phyloP scores from a whole-genome alignment of 169 alveolate genomes.

The Plasmodium vinckei region DNA sequence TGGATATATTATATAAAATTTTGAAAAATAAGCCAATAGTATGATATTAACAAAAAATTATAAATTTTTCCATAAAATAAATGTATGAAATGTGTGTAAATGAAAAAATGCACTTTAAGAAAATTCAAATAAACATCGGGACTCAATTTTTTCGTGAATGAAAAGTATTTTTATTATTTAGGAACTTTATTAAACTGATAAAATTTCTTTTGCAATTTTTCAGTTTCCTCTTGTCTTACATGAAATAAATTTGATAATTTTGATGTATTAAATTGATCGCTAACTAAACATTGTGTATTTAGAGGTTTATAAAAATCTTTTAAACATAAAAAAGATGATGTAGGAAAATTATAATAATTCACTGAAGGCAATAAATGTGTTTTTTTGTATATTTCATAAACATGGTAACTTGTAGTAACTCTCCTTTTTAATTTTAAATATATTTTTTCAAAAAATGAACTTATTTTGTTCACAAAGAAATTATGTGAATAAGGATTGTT shows the following conservation, averaged over 20 bases:
- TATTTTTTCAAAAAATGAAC: constrained; percentile 11
- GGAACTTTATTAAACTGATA: constrained; percentile 75
- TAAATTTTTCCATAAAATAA: too few species aligned
- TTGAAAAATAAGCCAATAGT: too few species aligned
- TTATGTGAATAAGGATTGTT: not conserved
- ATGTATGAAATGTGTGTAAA: too few species aligned
- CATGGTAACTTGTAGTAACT: constrained; percentile 33
- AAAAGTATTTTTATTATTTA: constrained; percentile 8
- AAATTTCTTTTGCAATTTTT: constrained; percentile 66
- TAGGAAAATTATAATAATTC: constrained; percentile 23
- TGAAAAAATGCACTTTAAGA: too few species aligned
- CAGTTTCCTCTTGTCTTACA: constrained; percentile 75
- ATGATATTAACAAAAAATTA: too few species aligned
- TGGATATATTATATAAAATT: too few species aligned
- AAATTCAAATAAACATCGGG: too few species aligned
- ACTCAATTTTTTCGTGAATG: too few species aligned
- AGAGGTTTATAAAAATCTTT: constrained; percentile 65
- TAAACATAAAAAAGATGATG: constrained; percentile 52
- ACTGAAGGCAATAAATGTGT: constrained; percentile 56
- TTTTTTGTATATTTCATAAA: constrained; percentile 67
- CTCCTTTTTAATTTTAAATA: constrained; percentile 20
- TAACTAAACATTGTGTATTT: constrained; percentile 15
- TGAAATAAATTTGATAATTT: constrained; percentile 68
- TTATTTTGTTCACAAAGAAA: constrained; percentile 1
- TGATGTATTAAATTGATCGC: constrained; percentile 40